Evolutionary conservation across 208 protist species (phyloP).

Genomic region (Vickermania ingenoplastis): DNA sequence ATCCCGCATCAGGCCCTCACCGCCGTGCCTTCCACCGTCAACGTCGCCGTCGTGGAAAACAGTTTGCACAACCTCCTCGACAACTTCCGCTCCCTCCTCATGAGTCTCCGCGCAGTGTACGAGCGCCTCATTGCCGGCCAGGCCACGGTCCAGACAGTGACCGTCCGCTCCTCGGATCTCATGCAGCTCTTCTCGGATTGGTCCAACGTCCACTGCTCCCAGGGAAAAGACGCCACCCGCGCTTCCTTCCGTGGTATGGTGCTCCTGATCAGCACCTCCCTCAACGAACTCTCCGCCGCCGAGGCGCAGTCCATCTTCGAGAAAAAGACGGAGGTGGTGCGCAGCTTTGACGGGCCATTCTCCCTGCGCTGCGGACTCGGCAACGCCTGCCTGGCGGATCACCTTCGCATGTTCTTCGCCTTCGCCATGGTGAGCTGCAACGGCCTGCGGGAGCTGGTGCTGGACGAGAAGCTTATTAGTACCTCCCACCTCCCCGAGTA

Average conservation of each 20-base stretch:
- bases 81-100: conserved; percentile 1
- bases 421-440: background rate
- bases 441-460: background rate
- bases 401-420: background rate
- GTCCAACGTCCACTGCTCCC: background rate
- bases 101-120: background rate
- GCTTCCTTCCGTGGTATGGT: background rate
- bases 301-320: background rate
- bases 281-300: background rate
- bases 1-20: background rate
- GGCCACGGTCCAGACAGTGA: background rate
- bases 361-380: background rate
- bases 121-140: background rate
- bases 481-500: background rate
- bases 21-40: background rate
- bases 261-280: background rate
- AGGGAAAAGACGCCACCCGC: background rate
- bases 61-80: conserved; percentile 1
- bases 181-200: background rate
- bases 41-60: background rate
- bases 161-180: background rate
- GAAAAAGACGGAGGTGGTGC: background rate
- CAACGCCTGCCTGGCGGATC: background rate
- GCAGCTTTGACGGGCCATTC: background rate
- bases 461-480: conserved; percentile 1